Evolutionary conservation across 1,284 basidiomycete genomes (phyloP).

Genomic region (Athelia psychrophila): DNA sequence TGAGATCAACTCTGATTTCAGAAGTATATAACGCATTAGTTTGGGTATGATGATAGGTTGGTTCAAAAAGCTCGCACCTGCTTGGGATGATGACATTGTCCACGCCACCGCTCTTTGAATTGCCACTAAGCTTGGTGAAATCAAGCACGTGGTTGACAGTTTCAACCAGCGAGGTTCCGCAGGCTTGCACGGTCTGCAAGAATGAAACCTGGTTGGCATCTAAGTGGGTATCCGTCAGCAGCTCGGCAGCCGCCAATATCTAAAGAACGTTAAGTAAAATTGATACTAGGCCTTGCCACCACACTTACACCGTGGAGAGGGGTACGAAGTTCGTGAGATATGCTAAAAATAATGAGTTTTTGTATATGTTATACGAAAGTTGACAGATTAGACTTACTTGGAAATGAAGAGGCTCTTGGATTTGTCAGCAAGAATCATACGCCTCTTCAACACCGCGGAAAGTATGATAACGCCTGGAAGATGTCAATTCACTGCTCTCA

Average conservation of each 20-base stretch:
- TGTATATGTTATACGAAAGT: slow-evolving; percentile 8
- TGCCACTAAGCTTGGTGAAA: slow-evolving; percentile 95
- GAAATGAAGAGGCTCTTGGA: slow-evolving; percentile 89
- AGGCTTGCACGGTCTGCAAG: slow-evolving; percentile 86
- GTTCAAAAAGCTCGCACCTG: slow-evolving; percentile 40
- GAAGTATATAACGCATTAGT: not conserved
- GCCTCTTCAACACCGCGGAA: slow-evolving; percentile 87
- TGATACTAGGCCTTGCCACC: not conserved
- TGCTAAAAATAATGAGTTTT: slow-evolving; percentile 44
- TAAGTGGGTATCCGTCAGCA: slow-evolving; percentile 80
- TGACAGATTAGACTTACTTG: slow-evolving; percentile 52
- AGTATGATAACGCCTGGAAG: slow-evolving; percentile 84
- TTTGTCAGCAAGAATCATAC: slow-evolving; percentile 94
- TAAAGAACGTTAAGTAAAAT: slow-evolving; percentile 23
- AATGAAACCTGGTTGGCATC: slow-evolving; percentile 85
- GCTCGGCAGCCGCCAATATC: slow-evolving; percentile 89
- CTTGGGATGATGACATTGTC: slow-evolving; percentile 73
- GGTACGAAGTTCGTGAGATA: slow-evolving; percentile 92
- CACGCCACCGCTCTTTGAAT: slow-evolving; percentile 70
- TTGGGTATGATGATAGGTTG: slow-evolving; percentile 1
- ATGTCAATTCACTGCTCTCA: slow-evolving; percentile 9
- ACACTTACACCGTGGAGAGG: slow-evolving; percentile 77
- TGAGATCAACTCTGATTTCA: slow-evolving; percentile 70
- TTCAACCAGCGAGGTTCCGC: slow-evolving; percentile 80
- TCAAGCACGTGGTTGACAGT: slow-evolving; percentile 96